These are phyloP conservation scores for Candida corydali DNA, from an alignment of 805 yeast species.

Conservation along the genomic window DNA sequence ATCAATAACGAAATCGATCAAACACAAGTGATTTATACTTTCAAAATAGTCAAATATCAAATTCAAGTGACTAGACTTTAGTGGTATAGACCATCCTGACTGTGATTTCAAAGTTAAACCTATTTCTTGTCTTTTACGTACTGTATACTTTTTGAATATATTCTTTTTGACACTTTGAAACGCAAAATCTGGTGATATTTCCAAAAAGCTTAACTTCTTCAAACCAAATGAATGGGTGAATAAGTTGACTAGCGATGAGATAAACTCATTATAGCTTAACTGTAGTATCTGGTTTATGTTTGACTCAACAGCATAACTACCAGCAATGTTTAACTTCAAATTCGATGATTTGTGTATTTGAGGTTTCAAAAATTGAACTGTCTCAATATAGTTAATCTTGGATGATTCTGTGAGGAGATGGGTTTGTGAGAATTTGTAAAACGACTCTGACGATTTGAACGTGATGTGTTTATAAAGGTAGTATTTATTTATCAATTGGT, in stretches of 20 bases:
- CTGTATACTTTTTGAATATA: slow-evolving; percentile 2
- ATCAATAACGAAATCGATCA: slow-evolving; percentile 48
- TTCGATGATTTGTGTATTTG: slow-evolving; percentile 22
- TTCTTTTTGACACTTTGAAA: slow-evolving; percentile 22
- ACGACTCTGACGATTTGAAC: slow-evolving; percentile 22
- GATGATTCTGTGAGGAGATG: slow-evolving; percentile 19
- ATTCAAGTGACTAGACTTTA: slow-evolving; percentile 41
- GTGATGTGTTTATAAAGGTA: slow-evolving; percentile 32
- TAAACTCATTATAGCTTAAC: slow-evolving; percentile 21
- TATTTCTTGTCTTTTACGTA: slow-evolving; percentile 16
- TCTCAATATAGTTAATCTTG: slow-evolving; percentile 25
- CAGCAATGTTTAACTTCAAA: slow-evolving; percentile 29
- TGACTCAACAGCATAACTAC: slow-evolving; percentile 29
- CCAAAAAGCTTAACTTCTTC: slow-evolving; percentile 33
- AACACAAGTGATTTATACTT: slow-evolving; percentile 35
- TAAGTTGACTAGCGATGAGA: slow-evolving; percentile 22
- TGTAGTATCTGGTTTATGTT: slow-evolving; percentile 13
- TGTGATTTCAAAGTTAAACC: slow-evolving; percentile 40
- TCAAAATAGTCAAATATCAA: slow-evolving; percentile 40
- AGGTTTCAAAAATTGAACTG: slow-evolving; percentile 29
- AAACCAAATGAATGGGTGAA: slow-evolving; percentile 47
- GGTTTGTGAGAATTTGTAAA: slow-evolving; percentile 30
- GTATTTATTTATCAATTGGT: slow-evolving; percentile 29
- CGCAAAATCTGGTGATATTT: slow-evolving; percentile 49
- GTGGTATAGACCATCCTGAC: slow-evolving; percentile 50